A percentile compares a stretch with the other conserved stretches of the same genome.
phyloP scores from a whole-genome alignment of 192 early-diverging fungal species.

The Powellomyces hirtus region DNA sequence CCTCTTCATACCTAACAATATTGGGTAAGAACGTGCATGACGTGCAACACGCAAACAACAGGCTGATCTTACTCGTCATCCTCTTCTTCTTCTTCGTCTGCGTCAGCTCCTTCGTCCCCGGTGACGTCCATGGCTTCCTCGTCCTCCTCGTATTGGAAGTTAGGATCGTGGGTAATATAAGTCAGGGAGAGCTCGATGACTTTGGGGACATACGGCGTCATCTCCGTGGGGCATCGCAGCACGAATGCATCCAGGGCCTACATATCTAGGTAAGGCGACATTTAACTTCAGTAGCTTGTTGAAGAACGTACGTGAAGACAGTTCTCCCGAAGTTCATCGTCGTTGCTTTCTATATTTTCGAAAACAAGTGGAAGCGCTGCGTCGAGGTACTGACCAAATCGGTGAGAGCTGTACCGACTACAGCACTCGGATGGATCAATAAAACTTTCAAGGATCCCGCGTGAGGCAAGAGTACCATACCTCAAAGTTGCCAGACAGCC shows the following conservation, averaged over 20 bases:
- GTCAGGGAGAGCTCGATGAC: conserved; percentile 62
- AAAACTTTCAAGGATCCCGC: neutral
- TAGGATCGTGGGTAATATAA: conserved; percentile 81
- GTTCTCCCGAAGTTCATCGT: conserved; percentile 81
- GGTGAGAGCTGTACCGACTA: conserved; percentile 72
- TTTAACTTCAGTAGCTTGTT: no score
- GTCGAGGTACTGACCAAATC: conserved; percentile 65
- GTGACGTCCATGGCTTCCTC: conserved; percentile 57
- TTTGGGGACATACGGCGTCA: conserved; percentile 56
- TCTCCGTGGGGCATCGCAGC: conserved; percentile 73
- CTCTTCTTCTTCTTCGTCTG: conserved; percentile 60
- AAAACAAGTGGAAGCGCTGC: conserved; percentile 62
- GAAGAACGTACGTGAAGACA: no score
- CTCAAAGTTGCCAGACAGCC: conserved; percentile 68
- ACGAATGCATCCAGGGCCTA: conserved; percentile 76
- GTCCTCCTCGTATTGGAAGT: conserved; percentile 75
- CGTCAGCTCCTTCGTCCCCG: conserved; percentile 60
- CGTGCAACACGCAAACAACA: neutral
- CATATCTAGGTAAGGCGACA: no score
- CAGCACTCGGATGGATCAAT: no score
- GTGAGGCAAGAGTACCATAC: no score
- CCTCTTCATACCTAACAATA: conserved; percentile 43
- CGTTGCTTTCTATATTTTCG: conserved; percentile 55
- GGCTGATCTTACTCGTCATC: conserved; percentile 8
- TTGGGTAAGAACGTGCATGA: neutral